Evolutionary conservation across 129 eudicot genomes (phyloP).

Genomic region (carrot (Daucus carota)): DNA sequence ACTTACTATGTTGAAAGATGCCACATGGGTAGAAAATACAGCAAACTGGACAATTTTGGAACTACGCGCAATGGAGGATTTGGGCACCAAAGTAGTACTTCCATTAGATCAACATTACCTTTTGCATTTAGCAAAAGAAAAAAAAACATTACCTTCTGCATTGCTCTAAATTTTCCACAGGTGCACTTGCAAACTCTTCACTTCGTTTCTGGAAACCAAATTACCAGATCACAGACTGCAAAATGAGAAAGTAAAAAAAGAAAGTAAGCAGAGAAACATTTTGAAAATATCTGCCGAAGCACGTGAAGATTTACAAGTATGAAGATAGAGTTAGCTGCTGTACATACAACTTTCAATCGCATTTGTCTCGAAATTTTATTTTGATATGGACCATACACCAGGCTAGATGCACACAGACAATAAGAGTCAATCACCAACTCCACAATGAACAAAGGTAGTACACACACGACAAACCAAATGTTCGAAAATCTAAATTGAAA

Average conservation of each 20-base stretch:
- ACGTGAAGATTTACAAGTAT: neutral
- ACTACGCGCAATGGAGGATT: slow-evolving; percentile 4
- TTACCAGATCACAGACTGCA: neutral
- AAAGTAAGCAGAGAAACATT: slow-evolving; percentile 1
- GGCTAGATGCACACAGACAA: neutral
- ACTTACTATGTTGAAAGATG: slow-evolving; percentile 68
- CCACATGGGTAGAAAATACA: slow-evolving; percentile 62
- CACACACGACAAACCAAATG: neutral
- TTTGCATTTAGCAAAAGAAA: too few species aligned
- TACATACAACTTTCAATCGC: neutral
- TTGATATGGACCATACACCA: neutral
- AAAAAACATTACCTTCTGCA: slow-evolving; percentile 27
- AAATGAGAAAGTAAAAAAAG: neutral
- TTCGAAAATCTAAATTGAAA: neutral
- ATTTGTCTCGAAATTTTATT: neutral
- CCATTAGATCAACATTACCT: slow-evolving; percentile 14
- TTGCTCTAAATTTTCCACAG: slow-evolving; percentile 53
- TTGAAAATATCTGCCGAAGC: neutral
- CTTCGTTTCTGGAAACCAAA: slow-evolving; percentile 40
- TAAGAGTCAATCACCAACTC: neutral
- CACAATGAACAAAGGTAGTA: neutral
- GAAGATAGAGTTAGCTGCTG: neutral
- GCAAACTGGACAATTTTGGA: slow-evolving; percentile 33
- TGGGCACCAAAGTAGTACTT: neutral
- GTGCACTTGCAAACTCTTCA: slow-evolving; percentile 63